A percentile compares a stretch with the other conserved stretches of the same genome.
These are phyloP conservation scores for Apophysomyces sp. DNA, from an alignment of 371 early-diverging fungal genomes.

Conservation along the genomic window DNA sequence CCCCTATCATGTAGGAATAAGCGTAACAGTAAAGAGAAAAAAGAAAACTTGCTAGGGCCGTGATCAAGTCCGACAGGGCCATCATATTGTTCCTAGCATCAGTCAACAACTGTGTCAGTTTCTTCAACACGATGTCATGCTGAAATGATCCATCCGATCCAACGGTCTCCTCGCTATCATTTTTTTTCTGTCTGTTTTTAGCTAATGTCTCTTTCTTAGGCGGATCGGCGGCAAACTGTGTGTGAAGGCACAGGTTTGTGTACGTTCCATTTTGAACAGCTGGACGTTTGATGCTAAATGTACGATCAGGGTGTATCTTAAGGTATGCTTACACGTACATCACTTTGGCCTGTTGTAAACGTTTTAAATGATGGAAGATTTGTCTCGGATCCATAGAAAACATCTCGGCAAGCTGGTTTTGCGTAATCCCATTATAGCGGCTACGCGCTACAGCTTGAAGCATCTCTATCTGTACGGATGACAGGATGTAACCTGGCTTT, in stretches of 20 bases:
- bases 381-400: not conserved
- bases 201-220: not conserved
- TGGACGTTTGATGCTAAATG: not conserved
- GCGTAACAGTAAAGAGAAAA: not conserved
- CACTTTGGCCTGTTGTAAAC: not conserved
- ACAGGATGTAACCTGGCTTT: not conserved
- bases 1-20: not conserved
- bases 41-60: not conserved
- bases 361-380: slow-evolving; percentile 3
- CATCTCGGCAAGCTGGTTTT: not conserved
- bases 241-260: not conserved
- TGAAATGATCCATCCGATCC: not conserved
- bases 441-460: not conserved
- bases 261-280: not conserved
- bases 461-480: not conserved
- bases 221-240: not conserved
- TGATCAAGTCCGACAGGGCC: slow-evolving; percentile 2
- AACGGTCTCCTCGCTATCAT: not conserved
- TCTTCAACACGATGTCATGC: not conserved
- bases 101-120: not conserved
- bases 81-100: slow-evolving; percentile 5
- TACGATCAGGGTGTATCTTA: not conserved
- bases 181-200: not conserved
- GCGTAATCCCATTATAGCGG: not conserved
- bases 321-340: not conserved